These are phyloP conservation scores for Pseudopithomyces chartarum DNA, from an alignment of 2,329 filamentous ascomycete species.

Conservation along the genomic window DNA sequence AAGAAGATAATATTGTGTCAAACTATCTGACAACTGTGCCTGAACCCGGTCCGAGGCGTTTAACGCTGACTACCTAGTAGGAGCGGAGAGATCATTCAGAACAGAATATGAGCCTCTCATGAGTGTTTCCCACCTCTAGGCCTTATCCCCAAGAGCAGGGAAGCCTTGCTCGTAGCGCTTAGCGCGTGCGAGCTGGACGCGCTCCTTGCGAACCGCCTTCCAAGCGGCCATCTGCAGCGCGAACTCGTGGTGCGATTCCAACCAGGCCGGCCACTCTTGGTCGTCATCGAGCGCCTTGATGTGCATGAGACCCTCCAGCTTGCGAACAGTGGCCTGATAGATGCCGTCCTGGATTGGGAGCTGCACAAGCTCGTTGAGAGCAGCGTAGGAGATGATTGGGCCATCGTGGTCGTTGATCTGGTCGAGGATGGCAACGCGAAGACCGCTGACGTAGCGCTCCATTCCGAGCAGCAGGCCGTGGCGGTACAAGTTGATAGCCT, in stretches of 20 bases:
- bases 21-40: too few species aligned
- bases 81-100: too few species aligned
- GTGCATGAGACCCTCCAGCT: not conserved
- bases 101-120: too few species aligned
- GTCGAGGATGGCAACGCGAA: not conserved
- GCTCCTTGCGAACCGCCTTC: not conserved
- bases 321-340: not conserved
- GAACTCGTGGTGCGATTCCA: not conserved
- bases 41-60: too few species aligned
- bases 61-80: too few species aligned
- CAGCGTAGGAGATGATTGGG: not conserved
- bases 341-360: not conserved
- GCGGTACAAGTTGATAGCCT: not conserved
- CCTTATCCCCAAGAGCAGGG: not conserved
- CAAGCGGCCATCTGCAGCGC: not conserved
- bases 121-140: too few species aligned
- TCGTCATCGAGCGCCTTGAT: not conserved
- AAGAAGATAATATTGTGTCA: too few species aligned
- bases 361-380: not conserved
- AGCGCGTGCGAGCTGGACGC: too few species aligned
- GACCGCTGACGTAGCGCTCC: not conserved
- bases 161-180: not conserved
- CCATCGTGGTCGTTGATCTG: not conserved
- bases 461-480: not conserved
- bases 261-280: not conserved